Conservation (phyloP, 306 rosid genomes). For the Datisca glomerata region DNA sequence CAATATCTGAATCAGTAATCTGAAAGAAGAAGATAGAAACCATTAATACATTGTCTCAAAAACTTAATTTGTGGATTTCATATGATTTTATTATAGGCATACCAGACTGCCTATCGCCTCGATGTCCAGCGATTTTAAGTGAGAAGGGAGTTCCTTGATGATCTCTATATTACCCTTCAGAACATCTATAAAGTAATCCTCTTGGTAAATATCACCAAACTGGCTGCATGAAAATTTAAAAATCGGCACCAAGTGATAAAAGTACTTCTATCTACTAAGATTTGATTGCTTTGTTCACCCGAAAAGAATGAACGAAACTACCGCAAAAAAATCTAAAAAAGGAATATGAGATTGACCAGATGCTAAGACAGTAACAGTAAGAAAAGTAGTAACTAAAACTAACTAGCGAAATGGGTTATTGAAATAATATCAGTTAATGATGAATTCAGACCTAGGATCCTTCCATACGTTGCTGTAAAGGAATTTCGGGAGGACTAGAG, state of each 20-base stretch:
- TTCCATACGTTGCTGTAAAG: constrained; percentile 96
- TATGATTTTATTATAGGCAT: constrained; percentile 6
- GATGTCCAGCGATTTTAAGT: constrained; percentile 47
- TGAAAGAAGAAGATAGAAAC: constrained; percentile 21
- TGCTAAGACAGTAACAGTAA: no score
- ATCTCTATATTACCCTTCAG: constrained; percentile 55
- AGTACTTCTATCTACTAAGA: no score
- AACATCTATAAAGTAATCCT: constrained; percentile 51
- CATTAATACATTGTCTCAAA: constrained; percentile 10
- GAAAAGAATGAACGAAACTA: no score
- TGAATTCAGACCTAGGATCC: constrained; percentile 68
- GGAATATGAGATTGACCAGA: no score
- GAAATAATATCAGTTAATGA: neutral
- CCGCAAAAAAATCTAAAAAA: no score
- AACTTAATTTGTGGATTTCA: constrained; percentile 4
- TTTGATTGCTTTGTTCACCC: no score
- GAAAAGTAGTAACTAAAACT: no score
- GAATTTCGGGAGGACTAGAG: constrained; percentile 69
- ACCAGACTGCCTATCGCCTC: constrained; percentile 85
- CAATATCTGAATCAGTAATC: constrained; percentile 86
- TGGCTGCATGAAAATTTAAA: constrained; percentile 66
- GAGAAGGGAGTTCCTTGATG: constrained; percentile 72
- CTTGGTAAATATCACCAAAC: constrained; percentile 91
- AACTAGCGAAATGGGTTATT: neutral
- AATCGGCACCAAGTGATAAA: no score